Base-by-base conservation (phyloP, 2,329 filamentous ascomycete genomes). In the Fusarium hostae region DNA sequence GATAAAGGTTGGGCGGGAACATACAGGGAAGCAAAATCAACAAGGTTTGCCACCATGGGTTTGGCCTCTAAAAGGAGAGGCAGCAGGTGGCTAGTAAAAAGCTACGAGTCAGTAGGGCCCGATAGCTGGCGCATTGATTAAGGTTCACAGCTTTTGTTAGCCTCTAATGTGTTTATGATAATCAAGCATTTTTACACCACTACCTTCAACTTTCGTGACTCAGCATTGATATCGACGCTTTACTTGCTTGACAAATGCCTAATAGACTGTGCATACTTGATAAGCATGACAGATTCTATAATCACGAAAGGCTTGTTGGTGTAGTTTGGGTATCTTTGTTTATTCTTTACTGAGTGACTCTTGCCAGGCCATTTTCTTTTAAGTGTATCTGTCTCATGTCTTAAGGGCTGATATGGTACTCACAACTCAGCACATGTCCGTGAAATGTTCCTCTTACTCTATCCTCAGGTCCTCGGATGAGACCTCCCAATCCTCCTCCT, bases 401-500 rank as follows among this genome's bases (percentile, higher is more conserved):
- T 41, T 34, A 16, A 54, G 39, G 30, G 26, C 22, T 59, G 20
- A 52, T 48, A 15, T 54, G 50, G 32, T 24, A 11, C 40, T 35
- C 16, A 35, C 59, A 51, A n/a, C 37, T 39, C 9, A 24, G 55
- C 39, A 22, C 39, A 45, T 18, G 39, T 32, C 22, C 32, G 34
- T 64, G 32, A 40, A 55, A 40, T 41, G 22, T 18, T 50, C 32
- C 18, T 20, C 40, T 68, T 55, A 68, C 40, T 68, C 59, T 54
- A 72, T 66, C 28, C 65, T 62, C 22, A 83, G 72, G 35, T 82
- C 81, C 47, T 82, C 79, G 1, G 79, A 76, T 34, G 79, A 77
- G 47, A 82, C 85, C 18, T 84, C 79, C 87, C 87, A 90, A 34
- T 88, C 87, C 60, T 87, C 83, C 73, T 88, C 87, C 54, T 89